phyloP scores from a whole-genome alignment of 2,329 filamentous ascomycete species.

The Cercospora brassicicola region DNA sequence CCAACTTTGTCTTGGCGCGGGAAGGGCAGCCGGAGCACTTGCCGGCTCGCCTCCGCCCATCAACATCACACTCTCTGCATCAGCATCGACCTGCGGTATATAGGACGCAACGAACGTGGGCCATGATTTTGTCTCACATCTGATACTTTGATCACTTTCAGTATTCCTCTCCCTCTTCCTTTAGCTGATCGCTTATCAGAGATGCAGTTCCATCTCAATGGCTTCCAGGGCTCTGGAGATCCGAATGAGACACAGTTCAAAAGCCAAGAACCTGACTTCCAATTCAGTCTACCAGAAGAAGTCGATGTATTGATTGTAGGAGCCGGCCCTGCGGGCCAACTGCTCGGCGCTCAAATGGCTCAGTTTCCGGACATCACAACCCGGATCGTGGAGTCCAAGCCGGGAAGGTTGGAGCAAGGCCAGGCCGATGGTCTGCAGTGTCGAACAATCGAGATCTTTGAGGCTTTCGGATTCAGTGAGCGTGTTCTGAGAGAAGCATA shows the following conservation, averaged over 20 bases:
- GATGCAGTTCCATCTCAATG: conserved; percentile 41
- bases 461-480: conserved; percentile 68
- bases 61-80: background rate
- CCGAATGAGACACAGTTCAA: conserved; percentile 35
- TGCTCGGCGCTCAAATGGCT: conserved; percentile 54
- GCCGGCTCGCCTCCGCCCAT: background rate
- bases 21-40: background rate
- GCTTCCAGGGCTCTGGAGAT: conserved; percentile 38
- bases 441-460: conserved; percentile 70
- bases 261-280: conserved; percentile 34
- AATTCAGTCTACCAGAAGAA: conserved; percentile 37
- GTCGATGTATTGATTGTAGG: conserved; percentile 54
- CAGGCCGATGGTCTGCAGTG: conserved; percentile 61
- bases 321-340: conserved; percentile 51
- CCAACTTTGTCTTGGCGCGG: background rate
- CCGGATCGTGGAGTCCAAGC: conserved; percentile 47
- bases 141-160: background rate
- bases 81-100: background rate
- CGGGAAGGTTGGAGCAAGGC: conserved; percentile 36
- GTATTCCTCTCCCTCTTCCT: background rate
- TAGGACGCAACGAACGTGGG: background rate
- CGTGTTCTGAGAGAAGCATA: conserved; percentile 66
- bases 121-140: background rate
- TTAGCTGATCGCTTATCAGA: background rate
- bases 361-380: conserved; percentile 50